Percentiles rank a stretch among this genome's conserved stretches.
These are phyloP conservation scores for Cavenderia fasciculata DNA, from an alignment of 78 protist species.

Conservation along the genomic window DNA sequence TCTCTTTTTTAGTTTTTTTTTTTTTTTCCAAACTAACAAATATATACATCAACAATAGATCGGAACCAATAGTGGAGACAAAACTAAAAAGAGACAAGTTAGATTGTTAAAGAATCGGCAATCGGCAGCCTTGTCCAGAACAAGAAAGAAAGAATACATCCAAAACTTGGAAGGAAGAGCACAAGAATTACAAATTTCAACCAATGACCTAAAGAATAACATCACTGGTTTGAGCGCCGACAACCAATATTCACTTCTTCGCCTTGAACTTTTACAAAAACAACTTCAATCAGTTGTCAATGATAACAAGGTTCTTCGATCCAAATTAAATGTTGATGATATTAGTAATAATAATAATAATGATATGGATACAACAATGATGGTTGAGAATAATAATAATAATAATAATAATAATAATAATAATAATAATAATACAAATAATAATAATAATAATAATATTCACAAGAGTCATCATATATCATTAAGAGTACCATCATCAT, in stretches of 20 bases:
- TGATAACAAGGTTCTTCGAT: constrained; percentile 4
- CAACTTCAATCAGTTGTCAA: background rate
- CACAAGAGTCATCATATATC: background rate
- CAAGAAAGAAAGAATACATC: constrained; percentile 69
- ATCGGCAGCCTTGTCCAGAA: constrained; percentile 67
- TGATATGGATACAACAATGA: background rate
- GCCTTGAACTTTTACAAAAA: constrained; percentile 8
- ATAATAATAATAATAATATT: background rate
- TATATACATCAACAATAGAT: no score
- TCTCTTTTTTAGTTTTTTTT: background rate
- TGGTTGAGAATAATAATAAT: background rate
- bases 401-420: constrained; percentile 18
- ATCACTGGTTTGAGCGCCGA: no score
- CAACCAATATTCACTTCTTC: no score
- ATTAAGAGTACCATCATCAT: background rate
- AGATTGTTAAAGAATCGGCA: constrained; percentile 56
- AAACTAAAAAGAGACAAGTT: constrained; percentile 63
- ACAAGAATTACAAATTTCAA: constrained; percentile 34
- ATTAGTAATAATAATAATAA: background rate
- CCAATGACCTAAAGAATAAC: constrained; percentile 17
- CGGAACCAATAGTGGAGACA: no score
- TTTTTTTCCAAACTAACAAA: no score
- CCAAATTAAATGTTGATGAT: background rate
- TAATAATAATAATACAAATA: constrained; percentile 1
- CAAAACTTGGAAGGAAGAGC: constrained; percentile 54